phyloP scores from a whole-genome alignment of 2,329 filamentous ascomycete species.

The Penicillium sp. region DNA sequence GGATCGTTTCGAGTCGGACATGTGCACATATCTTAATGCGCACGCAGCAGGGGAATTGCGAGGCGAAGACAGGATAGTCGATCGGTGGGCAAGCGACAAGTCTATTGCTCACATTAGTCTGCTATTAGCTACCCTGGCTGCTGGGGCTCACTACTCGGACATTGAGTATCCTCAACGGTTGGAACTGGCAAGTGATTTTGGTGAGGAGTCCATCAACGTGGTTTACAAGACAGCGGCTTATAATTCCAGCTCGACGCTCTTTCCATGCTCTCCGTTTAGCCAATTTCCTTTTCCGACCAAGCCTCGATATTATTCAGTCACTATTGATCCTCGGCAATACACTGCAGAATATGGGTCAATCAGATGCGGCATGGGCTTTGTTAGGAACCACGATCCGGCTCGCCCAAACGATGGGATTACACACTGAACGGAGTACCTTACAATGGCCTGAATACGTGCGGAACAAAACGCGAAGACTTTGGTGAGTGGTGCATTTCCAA shows the following conservation, averaged over 20 bases:
- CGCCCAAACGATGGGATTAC: constrained; percentile 37
- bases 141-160: constrained; percentile 36
- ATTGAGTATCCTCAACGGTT: constrained; percentile 28
- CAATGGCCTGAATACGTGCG: constrained; percentile 28
- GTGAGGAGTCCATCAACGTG: constrained; percentile 14
- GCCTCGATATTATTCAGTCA: constrained; percentile 58
- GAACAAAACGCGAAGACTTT: constrained; percentile 26
- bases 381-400: constrained; percentile 35
- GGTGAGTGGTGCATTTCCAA: constrained; percentile 16
- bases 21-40: constrained; percentile 32
- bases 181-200: constrained; percentile 28
- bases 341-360: constrained; percentile 35
- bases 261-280: constrained; percentile 58
- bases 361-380: constrained; percentile 34
- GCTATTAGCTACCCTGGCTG: constrained; percentile 31
- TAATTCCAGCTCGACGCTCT: constrained; percentile 26
- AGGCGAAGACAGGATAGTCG: constrained; percentile 18
- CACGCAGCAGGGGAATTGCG: constrained; percentile 26
- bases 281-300: constrained; percentile 60
- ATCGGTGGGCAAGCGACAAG: constrained; percentile 27
- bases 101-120: constrained; percentile 33
- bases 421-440: constrained; percentile 39
- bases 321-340: constrained; percentile 59
- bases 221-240: neutral
- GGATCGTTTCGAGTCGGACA: constrained; percentile 32